phyloP scores from a whole-genome alignment of 108 stramenopile genomes.

The Epithemia pelagica region DNA sequence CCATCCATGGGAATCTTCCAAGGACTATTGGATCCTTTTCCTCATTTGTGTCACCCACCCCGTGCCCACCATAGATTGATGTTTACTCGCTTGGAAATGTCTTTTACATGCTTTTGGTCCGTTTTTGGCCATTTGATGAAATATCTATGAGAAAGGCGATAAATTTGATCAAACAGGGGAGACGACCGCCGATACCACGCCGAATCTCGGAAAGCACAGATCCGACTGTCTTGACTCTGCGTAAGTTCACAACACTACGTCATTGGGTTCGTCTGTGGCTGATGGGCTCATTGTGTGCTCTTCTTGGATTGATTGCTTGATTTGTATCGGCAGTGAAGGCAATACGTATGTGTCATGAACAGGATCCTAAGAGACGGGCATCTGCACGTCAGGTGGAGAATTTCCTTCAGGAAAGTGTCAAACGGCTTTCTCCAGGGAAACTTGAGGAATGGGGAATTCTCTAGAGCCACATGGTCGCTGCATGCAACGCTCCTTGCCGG shows the following conservation, averaged over 20 bases:
- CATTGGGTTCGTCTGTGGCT: too few relatives aligned
- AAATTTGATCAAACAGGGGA: slow-evolving; percentile 28
- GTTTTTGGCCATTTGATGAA: slow-evolving; percentile 26
- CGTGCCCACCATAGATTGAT: slow-evolving; percentile 40
- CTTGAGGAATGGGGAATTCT: background rate
- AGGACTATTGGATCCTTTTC: too few relatives aligned
- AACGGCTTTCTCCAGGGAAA: background rate
- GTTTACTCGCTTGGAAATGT: slow-evolving; percentile 71
- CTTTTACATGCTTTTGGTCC: slow-evolving; percentile 52
- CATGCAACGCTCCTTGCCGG: too few relatives aligned
- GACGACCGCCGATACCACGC: slow-evolving; percentile 28
- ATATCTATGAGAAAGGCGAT: slow-evolving; percentile 7
- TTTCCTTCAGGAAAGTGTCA: background rate
- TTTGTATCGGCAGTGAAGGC: slow-evolving; percentile 14
- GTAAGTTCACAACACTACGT: background rate
- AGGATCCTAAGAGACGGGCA: slow-evolving; percentile 42
- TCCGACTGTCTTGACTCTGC: slow-evolving; percentile 32
- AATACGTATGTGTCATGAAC: slow-evolving; percentile 41
- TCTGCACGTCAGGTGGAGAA: slow-evolving; percentile 31
- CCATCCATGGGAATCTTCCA: too few relatives aligned
- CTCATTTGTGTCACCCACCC: too few relatives aligned
- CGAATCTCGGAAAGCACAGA: slow-evolving; percentile 23
- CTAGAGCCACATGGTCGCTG: too few relatives aligned
- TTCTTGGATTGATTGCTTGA: too few relatives aligned
- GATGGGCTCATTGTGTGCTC: too few relatives aligned